A percentile compares a stretch with the other conserved stretches of the same genome.
Evolutionary conservation across 345 rosid genomes (phyloP).

Genomic region (Orychophragmus violaceus): DNA sequence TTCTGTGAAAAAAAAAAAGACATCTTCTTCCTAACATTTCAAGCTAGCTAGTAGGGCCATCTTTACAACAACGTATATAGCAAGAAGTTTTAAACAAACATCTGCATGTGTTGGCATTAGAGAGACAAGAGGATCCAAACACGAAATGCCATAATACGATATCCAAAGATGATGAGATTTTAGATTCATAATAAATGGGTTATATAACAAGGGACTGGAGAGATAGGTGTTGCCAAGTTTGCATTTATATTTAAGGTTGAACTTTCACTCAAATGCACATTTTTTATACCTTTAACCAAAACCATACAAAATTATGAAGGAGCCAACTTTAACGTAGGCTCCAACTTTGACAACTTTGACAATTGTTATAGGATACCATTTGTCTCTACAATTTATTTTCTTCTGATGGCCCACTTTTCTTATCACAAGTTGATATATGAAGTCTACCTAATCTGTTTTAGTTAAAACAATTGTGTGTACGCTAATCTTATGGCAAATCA

Average conservation of each 20-base stretch:
- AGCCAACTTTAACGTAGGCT: constrained; percentile 25
- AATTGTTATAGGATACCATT: constrained; percentile 33
- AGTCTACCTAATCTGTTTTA: background rate
- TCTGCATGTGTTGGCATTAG: constrained; percentile 11
- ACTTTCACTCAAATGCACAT: background rate
- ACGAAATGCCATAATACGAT: background rate
- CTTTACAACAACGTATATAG: background rate
- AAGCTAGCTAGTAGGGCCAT: background rate
- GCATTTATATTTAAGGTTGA: background rate
- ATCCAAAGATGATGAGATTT: background rate
- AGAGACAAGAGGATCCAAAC: constrained; percentile 7
- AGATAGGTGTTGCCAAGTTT: background rate
- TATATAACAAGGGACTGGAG: background rate
- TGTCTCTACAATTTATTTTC: constrained; percentile 26
- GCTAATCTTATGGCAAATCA: background rate
- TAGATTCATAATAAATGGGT: background rate
- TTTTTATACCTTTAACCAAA: background rate
- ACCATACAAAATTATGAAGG: too few species aligned
- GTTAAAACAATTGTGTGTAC: background rate
- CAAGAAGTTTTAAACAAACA: background rate
- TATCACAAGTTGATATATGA: constrained; percentile 13
- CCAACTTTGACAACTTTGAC: constrained; percentile 28
- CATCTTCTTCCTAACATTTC: background rate
- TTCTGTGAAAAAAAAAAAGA: too few species aligned
- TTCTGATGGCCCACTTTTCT: constrained; percentile 12